phyloP scores from a whole-genome alignment of 208 protist species.

The Leishmania amazonensis region DNA sequence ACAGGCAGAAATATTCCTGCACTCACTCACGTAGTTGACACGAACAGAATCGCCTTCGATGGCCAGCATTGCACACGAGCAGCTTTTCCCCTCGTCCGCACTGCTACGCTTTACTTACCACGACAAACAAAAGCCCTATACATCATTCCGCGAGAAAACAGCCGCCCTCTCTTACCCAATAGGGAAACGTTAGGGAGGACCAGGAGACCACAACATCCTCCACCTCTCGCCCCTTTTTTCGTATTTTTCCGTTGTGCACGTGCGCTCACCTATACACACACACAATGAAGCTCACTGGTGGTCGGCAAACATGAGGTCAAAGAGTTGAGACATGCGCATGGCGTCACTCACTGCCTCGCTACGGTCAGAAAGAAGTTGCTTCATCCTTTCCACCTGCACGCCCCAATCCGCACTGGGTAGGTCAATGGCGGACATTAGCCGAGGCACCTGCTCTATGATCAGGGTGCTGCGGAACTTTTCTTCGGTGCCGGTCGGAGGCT shows the following conservation, averaged over 20 bases:
- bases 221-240: not conserved
- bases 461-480: slow-evolving; percentile 88
- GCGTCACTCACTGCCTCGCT: slow-evolving; percentile 58
- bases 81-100: not conserved
- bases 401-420: slow-evolving; percentile 35
- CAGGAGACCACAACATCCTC: not conserved
- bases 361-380: slow-evolving; percentile 47
- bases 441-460: slow-evolving; percentile 89
- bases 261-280: not conserved
- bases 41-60: not conserved
- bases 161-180: not conserved
- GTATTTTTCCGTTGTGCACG: not conserved
- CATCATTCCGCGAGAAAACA: not conserved
- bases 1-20: not conserved
- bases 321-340: slow-evolving; percentile 72
- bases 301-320: slow-evolving; percentile 77
- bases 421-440: slow-evolving; percentile 73
- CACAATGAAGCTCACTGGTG: slow-evolving; percentile 4
- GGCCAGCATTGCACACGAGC: not conserved
- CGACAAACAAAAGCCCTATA: not conserved
- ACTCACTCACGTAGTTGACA: not conserved
- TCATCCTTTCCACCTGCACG: slow-evolving; percentile 32
- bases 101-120: not conserved
- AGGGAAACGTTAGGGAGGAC: not conserved
- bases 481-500: slow-evolving; percentile 86